A percentile compares a stretch with the other conserved stretches of the same genome.
Evolutionary conservation across 176 grass and related monocot species (phyloP).

Genomic region (Elymus sibiricus): DNA sequence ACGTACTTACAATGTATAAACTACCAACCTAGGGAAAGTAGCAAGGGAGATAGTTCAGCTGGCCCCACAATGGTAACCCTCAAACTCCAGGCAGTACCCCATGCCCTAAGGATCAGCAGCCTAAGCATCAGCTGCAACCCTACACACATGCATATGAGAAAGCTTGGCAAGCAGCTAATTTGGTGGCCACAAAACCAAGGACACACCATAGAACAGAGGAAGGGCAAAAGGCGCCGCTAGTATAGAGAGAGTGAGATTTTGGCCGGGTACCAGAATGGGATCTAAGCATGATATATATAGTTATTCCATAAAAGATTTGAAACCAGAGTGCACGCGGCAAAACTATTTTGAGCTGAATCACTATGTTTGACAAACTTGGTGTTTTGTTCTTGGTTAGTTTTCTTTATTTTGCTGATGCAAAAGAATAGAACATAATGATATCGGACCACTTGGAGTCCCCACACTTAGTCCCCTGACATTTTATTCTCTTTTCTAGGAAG

Average conservation of each 20-base stretch:
- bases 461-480: too few species aligned
- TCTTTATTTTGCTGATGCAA: background rate
- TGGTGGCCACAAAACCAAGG: too few species aligned
- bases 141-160: too few species aligned
- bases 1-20: background rate
- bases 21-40: background rate
- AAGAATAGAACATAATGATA: background rate
- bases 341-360: background rate
- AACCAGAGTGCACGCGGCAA: background rate
- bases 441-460: slow-evolving; percentile 17
- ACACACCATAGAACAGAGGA: background rate
- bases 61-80: background rate
- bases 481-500: slow-evolving; percentile 38
- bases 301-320: background rate
- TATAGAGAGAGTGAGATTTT: background rate
- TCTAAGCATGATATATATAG: background rate
- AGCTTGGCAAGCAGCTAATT: too few species aligned
- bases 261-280: background rate
- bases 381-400: background rate
- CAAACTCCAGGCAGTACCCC: background rate
- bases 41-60: background rate
- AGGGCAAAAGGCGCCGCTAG: background rate
- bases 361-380: slow-evolving; percentile 1
- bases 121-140: too few species aligned
- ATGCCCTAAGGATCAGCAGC: too few species aligned